Evolutionary conservation across 2,329 filamentous ascomycete genomes (phyloP), one percentile per base, ranked within the genome.

Genomic region (Thielaviopsis musarum): DNA sequence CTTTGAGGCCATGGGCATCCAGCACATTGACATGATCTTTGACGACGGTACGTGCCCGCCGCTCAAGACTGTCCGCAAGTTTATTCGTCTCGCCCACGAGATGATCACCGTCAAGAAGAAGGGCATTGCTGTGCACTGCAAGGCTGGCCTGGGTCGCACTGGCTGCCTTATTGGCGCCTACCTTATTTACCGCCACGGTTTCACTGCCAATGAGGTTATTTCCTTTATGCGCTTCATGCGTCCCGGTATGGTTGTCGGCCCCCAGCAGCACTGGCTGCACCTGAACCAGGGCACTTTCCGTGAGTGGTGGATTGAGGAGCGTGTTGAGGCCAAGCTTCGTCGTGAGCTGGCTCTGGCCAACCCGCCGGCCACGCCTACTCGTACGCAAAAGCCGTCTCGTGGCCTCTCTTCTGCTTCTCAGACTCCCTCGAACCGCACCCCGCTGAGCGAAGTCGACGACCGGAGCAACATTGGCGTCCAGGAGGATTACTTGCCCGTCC

Each of bases 141-240:
- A 98, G 75, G 93, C 93, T 66, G 93, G 93, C 54, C 82, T 98
- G 21, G 93, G 93, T 28, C 85, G 93, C 54, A 98, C 93, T 1
- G 93, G 93, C 15, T 98, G 93, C 70, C 76, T 98, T 64, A 98
- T 98, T 67, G 93, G 93, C 61, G 93, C 93, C 34, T 98, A 98
- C 69, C 79, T 98, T 62, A 97, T 98, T 69, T 98, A 98, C 76
- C 83, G 91, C 65, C 87, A 97, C 71, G 93, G 89, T 60, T 98
- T 97, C 72, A 97, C 91, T 5, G 93, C 93, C 64, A 95, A 97
- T 68, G 91, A 96, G 73, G 83, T 95, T 67, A 97, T 97, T 69
- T 87, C 91, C 2, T 98, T 91, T 72, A 97, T 98, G 91, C 85
- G 91, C 62, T 98, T 98, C 74, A 97, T 97, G 91, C 82, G 91